Conservation (phyloP, 306 rosid species). For the Vachellia collinsii region DNA sequence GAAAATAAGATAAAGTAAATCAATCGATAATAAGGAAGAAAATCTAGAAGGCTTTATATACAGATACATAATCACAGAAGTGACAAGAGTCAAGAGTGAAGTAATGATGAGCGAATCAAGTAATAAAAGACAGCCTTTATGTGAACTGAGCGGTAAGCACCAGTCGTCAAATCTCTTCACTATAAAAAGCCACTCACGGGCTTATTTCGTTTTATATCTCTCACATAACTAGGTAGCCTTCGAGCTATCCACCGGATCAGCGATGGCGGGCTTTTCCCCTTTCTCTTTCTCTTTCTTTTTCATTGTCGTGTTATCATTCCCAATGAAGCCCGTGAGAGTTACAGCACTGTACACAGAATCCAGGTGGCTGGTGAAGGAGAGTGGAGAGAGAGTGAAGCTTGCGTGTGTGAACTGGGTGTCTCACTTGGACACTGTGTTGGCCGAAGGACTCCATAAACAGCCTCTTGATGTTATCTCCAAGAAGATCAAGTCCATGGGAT, state of each 20-base stretch:
- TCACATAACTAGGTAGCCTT: background rate
- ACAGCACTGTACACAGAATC: conserved; percentile 59
- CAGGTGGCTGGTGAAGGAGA: conserved; percentile 74
- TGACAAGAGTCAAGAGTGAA: too few relatives aligned
- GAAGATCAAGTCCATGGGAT: conserved; percentile 63
- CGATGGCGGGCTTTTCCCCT: background rate
- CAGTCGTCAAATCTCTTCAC: background rate
- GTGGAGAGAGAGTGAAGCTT: conserved; percentile 77
- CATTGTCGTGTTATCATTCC: background rate
- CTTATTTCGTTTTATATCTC: background rate
- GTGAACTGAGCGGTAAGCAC: background rate
- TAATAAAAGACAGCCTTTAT: background rate
- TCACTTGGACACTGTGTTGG: conserved; percentile 70
- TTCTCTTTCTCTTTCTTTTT: background rate
- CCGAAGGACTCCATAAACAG: conserved; percentile 86
- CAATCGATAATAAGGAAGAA: background rate
- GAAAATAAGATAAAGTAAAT: background rate
- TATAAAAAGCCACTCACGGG: background rate
- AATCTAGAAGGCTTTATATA: background rate
- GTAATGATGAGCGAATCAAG: background rate
- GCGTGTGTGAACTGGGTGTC: conserved; percentile 91
- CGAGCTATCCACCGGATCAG: background rate
- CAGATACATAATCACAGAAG: too few relatives aligned
- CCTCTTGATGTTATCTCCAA: conserved; percentile 66
- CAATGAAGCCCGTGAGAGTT: conserved; percentile 20